Conservation (phyloP, 371 early-diverging fungal genomes). For the Batkoa obscura region DNA sequence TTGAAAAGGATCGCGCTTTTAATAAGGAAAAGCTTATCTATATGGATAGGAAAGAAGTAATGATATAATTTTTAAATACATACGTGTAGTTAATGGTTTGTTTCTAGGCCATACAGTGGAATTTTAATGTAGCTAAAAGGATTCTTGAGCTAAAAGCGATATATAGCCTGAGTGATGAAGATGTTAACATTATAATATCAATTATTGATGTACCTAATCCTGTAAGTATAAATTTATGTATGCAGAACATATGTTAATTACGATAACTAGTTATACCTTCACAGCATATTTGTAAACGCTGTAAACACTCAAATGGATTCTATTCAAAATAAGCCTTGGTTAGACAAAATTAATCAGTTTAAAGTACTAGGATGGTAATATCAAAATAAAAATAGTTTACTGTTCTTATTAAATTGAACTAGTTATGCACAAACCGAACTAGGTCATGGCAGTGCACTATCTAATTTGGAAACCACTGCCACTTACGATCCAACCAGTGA, state of each 20-base stretch:
- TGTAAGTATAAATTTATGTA: not conserved
- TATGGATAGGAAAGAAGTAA: not conserved
- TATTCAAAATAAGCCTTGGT: not conserved
- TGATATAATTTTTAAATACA: not conserved
- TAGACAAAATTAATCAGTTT: not conserved
- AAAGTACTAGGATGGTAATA: not conserved
- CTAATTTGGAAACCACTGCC: constrained; percentile 62
- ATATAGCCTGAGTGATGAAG: not conserved
- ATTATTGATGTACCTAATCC: not conserved
- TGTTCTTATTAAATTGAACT: not conserved
- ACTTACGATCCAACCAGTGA: constrained; percentile 43
- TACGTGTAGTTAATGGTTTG: too few species aligned
- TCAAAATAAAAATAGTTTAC: not conserved
- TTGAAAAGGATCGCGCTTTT: not conserved
- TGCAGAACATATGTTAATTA: not conserved
- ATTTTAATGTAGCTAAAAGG: too few species aligned
- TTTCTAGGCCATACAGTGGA: too few species aligned
- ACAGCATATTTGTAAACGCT: not conserved
- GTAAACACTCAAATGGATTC: not conserved
- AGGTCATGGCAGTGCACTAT: constrained; percentile 31
- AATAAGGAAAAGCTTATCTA: not conserved
- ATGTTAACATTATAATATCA: not conserved
- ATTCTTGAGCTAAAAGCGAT: not conserved
- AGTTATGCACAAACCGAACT: constrained; percentile 20
- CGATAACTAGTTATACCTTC: not conserved